Evolutionary conservation across 2,329 filamentous ascomycete genomes (phyloP).

Genomic region (Cadophora gregata): DNA sequence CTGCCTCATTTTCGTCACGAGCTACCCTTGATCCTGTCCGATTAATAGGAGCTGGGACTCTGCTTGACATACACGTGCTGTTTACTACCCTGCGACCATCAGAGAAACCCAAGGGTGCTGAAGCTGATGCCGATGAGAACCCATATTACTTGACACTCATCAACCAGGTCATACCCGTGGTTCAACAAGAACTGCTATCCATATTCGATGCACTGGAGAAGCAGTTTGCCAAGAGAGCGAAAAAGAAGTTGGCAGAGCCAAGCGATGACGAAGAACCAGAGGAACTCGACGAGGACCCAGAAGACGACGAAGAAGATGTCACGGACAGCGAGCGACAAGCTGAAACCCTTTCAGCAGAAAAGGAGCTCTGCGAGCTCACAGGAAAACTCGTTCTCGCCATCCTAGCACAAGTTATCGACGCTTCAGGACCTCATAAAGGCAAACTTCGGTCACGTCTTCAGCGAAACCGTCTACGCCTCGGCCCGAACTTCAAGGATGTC

Average conservation of each 20-base stretch:
- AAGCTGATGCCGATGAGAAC: conserved; percentile 53
- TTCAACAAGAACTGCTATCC: conserved; percentile 70
- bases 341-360: conserved; percentile 77
- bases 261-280: conserved; percentile 77
- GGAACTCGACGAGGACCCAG: conserved; percentile 66
- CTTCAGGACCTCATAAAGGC: conserved; percentile 61
- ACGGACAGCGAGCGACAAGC: conserved; percentile 65
- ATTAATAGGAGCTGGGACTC: conserved; percentile 73
- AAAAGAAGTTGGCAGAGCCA: conserved; percentile 66
- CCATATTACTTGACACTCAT: conserved; percentile 66
- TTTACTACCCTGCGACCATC: conserved; percentile 73
- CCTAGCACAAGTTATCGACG: conserved; percentile 75
- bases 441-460: conserved; percentile 74
- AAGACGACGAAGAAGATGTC: conserved; percentile 63
- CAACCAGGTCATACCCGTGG: conserved; percentile 69
- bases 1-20: conserved; percentile 71
- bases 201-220: conserved; percentile 82
- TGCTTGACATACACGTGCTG: conserved; percentile 82
- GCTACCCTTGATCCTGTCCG: conserved; percentile 79
- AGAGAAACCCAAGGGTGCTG: conserved; percentile 49
- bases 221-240: conserved; percentile 73
- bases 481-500: conserved; percentile 85
- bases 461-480: conserved; percentile 81
- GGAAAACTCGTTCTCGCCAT: conserved; percentile 85
- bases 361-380: conserved; percentile 83